Evolutionary conservation across 2,329 filamentous ascomycete genomes (phyloP), one percentile per base, ranked within the genome.

Genomic region (Aaosphaeria arxii): DNA sequence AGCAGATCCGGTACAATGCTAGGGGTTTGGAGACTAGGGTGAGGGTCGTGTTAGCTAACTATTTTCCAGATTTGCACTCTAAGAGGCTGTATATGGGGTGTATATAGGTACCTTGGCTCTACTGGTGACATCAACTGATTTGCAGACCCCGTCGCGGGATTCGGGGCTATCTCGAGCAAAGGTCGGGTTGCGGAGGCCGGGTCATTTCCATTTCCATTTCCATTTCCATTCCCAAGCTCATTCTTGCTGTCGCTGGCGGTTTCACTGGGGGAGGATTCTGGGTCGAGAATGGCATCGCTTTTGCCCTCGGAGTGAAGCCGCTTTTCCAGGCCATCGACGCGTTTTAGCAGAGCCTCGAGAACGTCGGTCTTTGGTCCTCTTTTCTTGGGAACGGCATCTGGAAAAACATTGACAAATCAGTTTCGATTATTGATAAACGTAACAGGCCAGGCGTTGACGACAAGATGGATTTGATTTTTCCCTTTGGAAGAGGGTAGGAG

Each of bases 321-420:
- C 63, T 88, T 89, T 67, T 95, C 89, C 44, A 95, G 75, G 1
- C 89, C 89, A 66, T 95, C 90, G 2, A 95, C 89, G 45, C 90
- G 81, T 70, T 92, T 95, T 50, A 95, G 66, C 6, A 95, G 74
- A 1, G 90, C 89, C 67, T 95, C 90, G 31, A 95, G 76, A 4
- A 95, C 88, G 66, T 95, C 90, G 30, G 89, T 95, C 71, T 95
- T 95, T 3, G 90, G 90, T 0, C 90, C 90, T 66, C 90, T 80
- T 69, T 95, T 95, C 73, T 95, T 95, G 0, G 90, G 90, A 13
- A 94, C 83, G 29, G 90, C 90, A 75, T 95, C 89, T 91, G 7
- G 2, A 9, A n/a, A n/a, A 36, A 36, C 17, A 51, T 30, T 28
- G 44, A 48, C 17, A 38, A 24, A 24, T 24, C 17, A 24, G 17